Percentiles rank a stretch among this genome's conserved stretches.
phyloP scores from a whole-genome alignment of 805 yeast genomes.

The Metschnikowia shivogae region DNA sequence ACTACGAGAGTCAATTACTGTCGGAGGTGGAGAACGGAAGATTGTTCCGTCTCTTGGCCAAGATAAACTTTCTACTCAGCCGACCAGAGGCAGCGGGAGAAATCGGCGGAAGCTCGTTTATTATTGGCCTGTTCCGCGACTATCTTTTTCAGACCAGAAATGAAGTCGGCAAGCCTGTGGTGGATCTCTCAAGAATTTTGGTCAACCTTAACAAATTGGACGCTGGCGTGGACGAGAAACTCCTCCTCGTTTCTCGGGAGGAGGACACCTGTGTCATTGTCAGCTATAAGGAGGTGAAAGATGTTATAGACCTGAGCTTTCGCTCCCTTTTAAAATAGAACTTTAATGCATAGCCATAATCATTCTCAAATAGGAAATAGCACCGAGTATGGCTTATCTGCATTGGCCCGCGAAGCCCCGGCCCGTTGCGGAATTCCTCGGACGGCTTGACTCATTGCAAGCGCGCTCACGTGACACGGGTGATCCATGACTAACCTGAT shows the following conservation, averaged over 20 bases:
- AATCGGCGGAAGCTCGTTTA: conserved; percentile 69
- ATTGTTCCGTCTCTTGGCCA: conserved; percentile 74
- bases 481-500: conserved; percentile 4
- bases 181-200: conserved; percentile 80
- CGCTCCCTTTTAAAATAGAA: conserved; percentile 25
- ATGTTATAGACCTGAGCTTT: conserved; percentile 65
- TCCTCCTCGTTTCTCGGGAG: conserved; percentile 77
- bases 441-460: not conserved
- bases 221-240: conserved; percentile 82
- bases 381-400: not conserved
- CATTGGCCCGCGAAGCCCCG: not conserved
- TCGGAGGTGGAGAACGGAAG: conserved; percentile 86
- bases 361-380: not conserved
- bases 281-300: conserved; percentile 78
- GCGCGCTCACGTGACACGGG: conserved; percentile 1
- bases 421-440: conserved; percentile 1
- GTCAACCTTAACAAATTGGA: conserved; percentile 82
- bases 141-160: conserved; percentile 82
- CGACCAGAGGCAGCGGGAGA: conserved; percentile 56
- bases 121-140: conserved; percentile 65
- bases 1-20: conserved; percentile 55
- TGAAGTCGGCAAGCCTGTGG: conserved; percentile 68
- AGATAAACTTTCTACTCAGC: conserved; percentile 73
- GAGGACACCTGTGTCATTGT: conserved; percentile 82
- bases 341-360: not conserved